Conservation (phyloP, 2,329 filamentous ascomycete species). For the Hymenoscyphus salicellus region DNA sequence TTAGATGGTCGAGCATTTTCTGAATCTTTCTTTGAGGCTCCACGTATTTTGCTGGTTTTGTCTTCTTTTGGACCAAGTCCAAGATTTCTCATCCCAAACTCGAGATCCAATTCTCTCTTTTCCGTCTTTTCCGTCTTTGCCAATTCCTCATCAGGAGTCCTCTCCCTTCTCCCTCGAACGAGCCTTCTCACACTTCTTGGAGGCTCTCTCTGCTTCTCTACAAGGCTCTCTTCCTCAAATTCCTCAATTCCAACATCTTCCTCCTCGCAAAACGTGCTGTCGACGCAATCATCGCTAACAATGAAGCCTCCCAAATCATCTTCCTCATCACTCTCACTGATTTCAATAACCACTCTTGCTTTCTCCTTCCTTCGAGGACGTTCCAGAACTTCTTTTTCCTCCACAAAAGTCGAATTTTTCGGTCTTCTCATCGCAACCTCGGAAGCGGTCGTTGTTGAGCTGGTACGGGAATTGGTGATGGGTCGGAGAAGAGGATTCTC, state of each 20-base stretch:
- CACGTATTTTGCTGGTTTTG: background rate
- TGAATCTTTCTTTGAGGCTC: background rate
- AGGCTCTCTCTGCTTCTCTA: slow-evolving; percentile 19
- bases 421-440: slow-evolving; percentile 7
- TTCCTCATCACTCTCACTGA: background rate
- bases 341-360: slow-evolving; percentile 1
- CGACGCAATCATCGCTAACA: slow-evolving; percentile 22
- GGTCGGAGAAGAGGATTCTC: slow-evolving; percentile 24
- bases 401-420: background rate
- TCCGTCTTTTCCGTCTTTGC: slow-evolving; percentile 1
- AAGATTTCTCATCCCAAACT: slow-evolving; percentile 18
- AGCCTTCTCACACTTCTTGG: slow-evolving; percentile 30
- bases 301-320: slow-evolving; percentile 34
- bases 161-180: slow-evolving; percentile 26
- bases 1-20: background rate
- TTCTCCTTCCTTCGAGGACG: background rate
- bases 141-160: slow-evolving; percentile 19
- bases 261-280: slow-evolving; percentile 26
- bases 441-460: slow-evolving; percentile 7
- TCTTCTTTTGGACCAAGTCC: slow-evolving; percentile 2
- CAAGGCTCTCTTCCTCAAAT: slow-evolving; percentile 21
- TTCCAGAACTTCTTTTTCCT: background rate
- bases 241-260: slow-evolving; percentile 14
- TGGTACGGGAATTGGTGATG: slow-evolving; percentile 7
- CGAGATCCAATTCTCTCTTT: slow-evolving; percentile 7